Conservation (phyloP, 345 rosid genomes). For the Pugionium dolabratum region DNA sequence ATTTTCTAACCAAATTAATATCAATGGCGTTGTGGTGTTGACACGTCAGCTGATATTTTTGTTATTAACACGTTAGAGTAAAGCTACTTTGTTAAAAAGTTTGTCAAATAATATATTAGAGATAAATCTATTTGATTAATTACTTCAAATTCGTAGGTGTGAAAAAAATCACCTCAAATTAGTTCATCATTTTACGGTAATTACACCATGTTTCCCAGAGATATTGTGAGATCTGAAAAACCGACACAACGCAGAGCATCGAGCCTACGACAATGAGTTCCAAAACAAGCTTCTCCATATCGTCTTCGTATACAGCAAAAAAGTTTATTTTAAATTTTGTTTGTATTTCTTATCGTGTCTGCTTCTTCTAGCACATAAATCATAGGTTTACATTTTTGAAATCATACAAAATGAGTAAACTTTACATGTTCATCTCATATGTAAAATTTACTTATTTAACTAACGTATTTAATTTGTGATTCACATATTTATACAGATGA, state of each 20-base stretch:
- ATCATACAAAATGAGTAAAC: too few species aligned
- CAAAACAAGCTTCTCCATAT: constrained; percentile 7
- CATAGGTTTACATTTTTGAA: not conserved
- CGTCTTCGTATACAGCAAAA: not conserved
- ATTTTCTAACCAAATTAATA: too few species aligned
- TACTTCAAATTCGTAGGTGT: not conserved
- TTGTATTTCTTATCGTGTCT: not conserved
- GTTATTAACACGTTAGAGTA: too few species aligned
- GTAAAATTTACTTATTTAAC: too few species aligned
- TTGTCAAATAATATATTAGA: too few species aligned
- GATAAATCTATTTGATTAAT: not conserved
- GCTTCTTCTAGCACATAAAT: constrained; percentile 1
- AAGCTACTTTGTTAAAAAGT: too few species aligned
- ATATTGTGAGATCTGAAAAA: not conserved
- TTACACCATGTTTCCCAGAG: not conserved
- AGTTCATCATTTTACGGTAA: not conserved
- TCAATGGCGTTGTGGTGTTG: too few species aligned
- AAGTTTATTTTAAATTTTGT: not conserved
- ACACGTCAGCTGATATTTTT: too few species aligned
- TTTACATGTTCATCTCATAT: too few species aligned
- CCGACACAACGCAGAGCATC: not conserved
- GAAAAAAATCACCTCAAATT: not conserved
- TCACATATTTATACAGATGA: too few species aligned
- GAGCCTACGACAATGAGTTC: not conserved
- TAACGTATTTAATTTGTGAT: too few species aligned